Evolutionary conservation across 2,329 filamentous ascomycete species (phyloP), one percentile per base, ranked within the genome.

Genomic region (Thelonectria discophora): DNA sequence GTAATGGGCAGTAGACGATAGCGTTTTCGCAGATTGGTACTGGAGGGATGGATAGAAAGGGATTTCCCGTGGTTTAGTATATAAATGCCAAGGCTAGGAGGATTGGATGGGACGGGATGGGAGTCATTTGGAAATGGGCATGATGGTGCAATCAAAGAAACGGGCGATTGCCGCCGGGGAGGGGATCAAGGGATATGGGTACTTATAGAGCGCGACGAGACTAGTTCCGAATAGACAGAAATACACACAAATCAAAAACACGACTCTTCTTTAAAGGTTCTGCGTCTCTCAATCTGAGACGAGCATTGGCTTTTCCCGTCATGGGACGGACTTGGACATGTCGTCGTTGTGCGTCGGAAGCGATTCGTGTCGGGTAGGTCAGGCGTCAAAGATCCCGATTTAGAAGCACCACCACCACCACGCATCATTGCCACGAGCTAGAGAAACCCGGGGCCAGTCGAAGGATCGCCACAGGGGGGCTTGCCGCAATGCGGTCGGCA

Each of bases 401-500:
- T 70, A 70, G 68, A 70, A 70, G 42, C 60, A 58, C 53, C 24
- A 37, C 40, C 60, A 58, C 53, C 24, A 37, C 40, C 6, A 53
- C 66, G 54, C 65, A 55, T 65, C 67, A 67, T 64, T 43, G 66
- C 68, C 64, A 56, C 68, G 21, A 24, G 48, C 49, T 47, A 57
- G 45, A 40, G 27, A 7, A 30, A 30, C 27, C 4, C 27, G 5
- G 27, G 61, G 51, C 65, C 42, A 51, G 57, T 60, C n/a, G 27
- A 51, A 46, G 32, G 20, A 48, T 24, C 27, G 48, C 20, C 21
- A 24, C 43, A 34, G 49, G 21, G 21, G 17, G 15, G 15, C 6
- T 34, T 9, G 32, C 21, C 21, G 21, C 21, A 24, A 24, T 24
- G 21, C 32, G 30, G 43, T 48, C 27, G 27, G 48, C 43, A 40